Evolutionary conservation across 2,329 filamentous ascomycete genomes (phyloP).

Genomic region (Pestalotiopsis sp.): DNA sequence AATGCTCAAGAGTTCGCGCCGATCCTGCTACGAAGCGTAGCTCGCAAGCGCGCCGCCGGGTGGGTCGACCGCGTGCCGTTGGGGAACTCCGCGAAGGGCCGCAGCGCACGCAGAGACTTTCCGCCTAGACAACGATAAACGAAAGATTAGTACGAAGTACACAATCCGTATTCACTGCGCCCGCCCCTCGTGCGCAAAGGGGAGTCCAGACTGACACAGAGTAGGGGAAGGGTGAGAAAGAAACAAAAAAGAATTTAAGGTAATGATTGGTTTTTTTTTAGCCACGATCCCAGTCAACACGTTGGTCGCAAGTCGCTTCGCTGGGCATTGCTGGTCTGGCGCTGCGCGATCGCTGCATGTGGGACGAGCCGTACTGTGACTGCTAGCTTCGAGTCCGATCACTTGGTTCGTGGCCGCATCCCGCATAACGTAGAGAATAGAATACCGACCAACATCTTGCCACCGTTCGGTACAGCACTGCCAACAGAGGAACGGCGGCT

Average conservation of each 20-base stretch:
- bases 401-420: slow-evolving; percentile 3
- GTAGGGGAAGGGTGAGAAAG: background rate
- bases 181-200: slow-evolving; percentile 9
- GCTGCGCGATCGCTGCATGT: background rate
- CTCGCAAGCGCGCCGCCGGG: slow-evolving; percentile 17
- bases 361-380: slow-evolving; percentile 8
- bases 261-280: slow-evolving; percentile 10
- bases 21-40: slow-evolving; percentile 22
- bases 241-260: slow-evolving; percentile 12
- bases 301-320: background rate
- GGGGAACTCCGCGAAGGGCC: slow-evolving; percentile 35
- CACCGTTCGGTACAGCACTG: background rate
- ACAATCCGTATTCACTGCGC: slow-evolving; percentile 7
- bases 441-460: background rate
- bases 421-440: background rate
- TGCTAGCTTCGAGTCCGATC: slow-evolving; percentile 15
- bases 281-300: slow-evolving; percentile 6
- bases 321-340: background rate
- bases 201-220: background rate
- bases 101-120: slow-evolving; percentile 22
- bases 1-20: slow-evolving; percentile 21
- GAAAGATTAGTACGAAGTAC: slow-evolving; percentile 6
- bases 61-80: slow-evolving; percentile 32
- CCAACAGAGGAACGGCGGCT: background rate
- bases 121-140: slow-evolving; percentile 14